Evolutionary conservation across 2,329 filamentous ascomycete species (phyloP), one percentile per base, ranked within the genome.

Genomic region (Ophiostoma sp.): DNA sequence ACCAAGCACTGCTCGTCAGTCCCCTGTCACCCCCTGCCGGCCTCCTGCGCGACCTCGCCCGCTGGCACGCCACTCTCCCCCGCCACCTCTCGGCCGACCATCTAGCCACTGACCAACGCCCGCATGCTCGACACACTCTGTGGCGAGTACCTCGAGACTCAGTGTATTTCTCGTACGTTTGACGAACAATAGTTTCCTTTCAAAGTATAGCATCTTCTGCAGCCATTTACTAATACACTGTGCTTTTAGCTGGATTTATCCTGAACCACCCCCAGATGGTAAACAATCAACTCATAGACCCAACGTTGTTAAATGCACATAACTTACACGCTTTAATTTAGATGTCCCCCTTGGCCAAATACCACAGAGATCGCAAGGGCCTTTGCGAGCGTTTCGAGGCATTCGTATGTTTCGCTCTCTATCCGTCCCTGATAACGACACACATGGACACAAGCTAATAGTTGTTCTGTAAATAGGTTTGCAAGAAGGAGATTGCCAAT

Each of bases 321-420:
- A 84, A 81, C 79, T 81, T 75, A 76, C 72, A 11, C 8, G 22
- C 63, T 19, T 39, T 48, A 17, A 12, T 19, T 11, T 64, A 76
- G 88, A 97, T 98, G 95, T 96, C 93, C 19, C 96, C 96, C 9
- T 87, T 99, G 22, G 96, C 96, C 86, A 99, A 99, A 88, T 95
- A 95, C 83, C 93, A 98, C 84, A 93, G 96, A 77, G 84, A 87
- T 64, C 89, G 90, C 76, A 88, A 91, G 71, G 96, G 95, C 79
- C 89, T 99, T 45, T 98, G 94, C 82, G 96, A 99, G 86, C 93
- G 96, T 72, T 98, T 98, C 82, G 96, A 99, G 84, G 95, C 93
- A 12, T 99, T 99, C 78, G 76, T 75, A 69, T 68, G 73, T 12
- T 50, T 12, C 3, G 36, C 6, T 7, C n/a, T 19, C 42, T 15